These are phyloP conservation scores for Melaleuca quinquenervia DNA, from an alignment of 345 rosid genomes.

Conservation along the genomic window DNA sequence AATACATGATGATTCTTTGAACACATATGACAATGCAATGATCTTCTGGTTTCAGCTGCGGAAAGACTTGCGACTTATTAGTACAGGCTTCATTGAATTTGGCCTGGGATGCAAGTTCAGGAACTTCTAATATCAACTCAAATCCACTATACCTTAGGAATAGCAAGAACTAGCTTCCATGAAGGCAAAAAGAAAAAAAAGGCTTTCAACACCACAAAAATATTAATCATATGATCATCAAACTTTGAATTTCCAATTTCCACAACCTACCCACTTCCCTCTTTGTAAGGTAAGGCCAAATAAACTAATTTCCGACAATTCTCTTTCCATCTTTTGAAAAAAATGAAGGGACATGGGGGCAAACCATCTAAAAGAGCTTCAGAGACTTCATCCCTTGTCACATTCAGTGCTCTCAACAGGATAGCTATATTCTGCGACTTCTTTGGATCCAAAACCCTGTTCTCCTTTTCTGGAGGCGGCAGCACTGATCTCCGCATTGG, in stretches of 20 bases:
- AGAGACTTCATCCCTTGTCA: conserved; percentile 85
- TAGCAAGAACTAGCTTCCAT: background rate
- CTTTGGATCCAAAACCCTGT: conserved; percentile 94
- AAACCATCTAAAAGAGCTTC: conserved; percentile 95
- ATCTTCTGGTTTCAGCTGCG: background rate
- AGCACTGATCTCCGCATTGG: conserved; percentile 51
- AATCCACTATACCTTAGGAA: background rate
- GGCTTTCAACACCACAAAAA: background rate
- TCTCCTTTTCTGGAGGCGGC: conserved; percentile 59
- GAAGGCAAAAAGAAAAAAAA: background rate
- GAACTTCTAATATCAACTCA: background rate
- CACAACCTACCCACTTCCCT: background rate
- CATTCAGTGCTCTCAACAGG: conserved; percentile 83
- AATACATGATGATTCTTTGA: background rate
- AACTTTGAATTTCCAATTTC: background rate
- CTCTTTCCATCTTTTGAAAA: background rate
- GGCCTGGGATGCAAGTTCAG: background rate
- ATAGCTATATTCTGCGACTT: conserved; percentile 98
- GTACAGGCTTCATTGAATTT: background rate
- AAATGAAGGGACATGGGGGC: conserved; percentile 4
- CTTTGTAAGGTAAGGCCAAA: background rate
- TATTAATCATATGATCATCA: background rate
- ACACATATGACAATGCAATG: background rate
- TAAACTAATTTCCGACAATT: background rate
- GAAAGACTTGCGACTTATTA: background rate